Evolutionary conservation across 495 filamentous ascomycete species (phyloP).

Genomic region (Zalerion maritima): DNA sequence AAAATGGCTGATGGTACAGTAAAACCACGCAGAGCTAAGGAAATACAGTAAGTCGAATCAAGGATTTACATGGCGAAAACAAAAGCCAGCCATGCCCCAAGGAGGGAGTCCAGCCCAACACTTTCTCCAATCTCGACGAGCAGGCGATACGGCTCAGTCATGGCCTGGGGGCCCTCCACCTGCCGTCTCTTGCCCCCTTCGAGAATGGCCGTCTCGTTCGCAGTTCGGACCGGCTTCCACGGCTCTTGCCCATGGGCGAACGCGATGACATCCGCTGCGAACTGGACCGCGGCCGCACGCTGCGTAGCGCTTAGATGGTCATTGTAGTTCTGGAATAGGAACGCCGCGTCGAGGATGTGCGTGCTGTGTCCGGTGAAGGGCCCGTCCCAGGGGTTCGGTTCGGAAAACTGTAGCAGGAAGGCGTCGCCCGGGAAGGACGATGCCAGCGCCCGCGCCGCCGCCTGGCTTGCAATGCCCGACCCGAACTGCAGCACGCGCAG

Average conservation of each 20-base stretch:
- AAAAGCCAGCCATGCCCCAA: no score
- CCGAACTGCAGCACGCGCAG: constrained; percentile 20
- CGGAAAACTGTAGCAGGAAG: constrained; percentile 35
- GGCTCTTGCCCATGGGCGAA: constrained; percentile 27
- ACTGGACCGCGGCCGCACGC: constrained; percentile 13
- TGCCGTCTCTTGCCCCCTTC: no score
- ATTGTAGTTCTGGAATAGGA: constrained; percentile 31
- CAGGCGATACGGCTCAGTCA: no score
- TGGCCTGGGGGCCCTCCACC: no score
- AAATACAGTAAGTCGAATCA: no score
- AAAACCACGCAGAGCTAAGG: no score
- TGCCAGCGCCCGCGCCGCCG: constrained; percentile 20
- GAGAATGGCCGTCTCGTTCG: background rate
- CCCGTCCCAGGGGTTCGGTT: constrained; percentile 34
- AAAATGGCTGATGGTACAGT: no score
- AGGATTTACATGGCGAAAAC: no score
- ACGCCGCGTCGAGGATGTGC: constrained; percentile 33
- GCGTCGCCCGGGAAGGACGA: constrained; percentile 23
- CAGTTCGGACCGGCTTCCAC: constrained; percentile 17
- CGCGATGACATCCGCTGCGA: constrained; percentile 29
- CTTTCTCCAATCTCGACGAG: no score
- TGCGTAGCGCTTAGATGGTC: constrained; percentile 21
- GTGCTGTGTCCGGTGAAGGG: constrained; percentile 23
- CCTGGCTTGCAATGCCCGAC: constrained; percentile 26
- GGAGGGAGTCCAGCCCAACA: no score